Evolutionary conservation across 257 asterid genomes (phyloP).

Genomic region (Nicotiana noctiflora): DNA sequence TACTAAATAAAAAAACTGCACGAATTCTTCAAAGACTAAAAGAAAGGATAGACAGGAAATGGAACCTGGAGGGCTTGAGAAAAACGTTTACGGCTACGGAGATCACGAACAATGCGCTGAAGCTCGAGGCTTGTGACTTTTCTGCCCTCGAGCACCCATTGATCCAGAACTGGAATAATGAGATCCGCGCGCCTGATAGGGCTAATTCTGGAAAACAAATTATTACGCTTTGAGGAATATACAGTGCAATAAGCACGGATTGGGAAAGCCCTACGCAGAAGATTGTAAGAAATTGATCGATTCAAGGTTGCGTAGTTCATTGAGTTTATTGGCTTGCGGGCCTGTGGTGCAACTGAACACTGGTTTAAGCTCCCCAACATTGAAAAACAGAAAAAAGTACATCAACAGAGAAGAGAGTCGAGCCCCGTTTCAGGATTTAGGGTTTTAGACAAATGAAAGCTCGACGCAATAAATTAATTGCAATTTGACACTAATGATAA

Average conservation of each 20-base stretch:
- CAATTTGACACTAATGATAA: neutral
- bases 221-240: conserved; percentile 27
- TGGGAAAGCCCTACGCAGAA: conserved; percentile 4
- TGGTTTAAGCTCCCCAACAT: conserved; percentile 8
- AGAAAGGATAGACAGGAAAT: neutral
- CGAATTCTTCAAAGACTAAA: neutral
- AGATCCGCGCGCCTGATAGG: conserved; percentile 31
- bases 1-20: neutral
- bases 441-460: neutral
- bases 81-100: conserved; percentile 48
- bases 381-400: neutral
- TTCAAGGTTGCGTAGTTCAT: conserved; percentile 24
- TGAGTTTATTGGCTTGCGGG: conserved; percentile 5
- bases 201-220: conserved; percentile 50
- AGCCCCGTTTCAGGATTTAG: conserved; percentile 16
- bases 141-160: conserved; percentile 59
- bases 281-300: conserved; percentile 15
- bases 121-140: conserved; percentile 33
- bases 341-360: neutral
- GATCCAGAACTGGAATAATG: conserved; percentile 40
- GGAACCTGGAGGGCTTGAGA: conserved; percentile 56
- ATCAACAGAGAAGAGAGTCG: neutral
- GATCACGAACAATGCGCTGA: conserved; percentile 47
- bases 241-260: conserved; percentile 13
- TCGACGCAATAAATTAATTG: neutral